A percentile compares a stretch with the other conserved stretches of the same genome.
Conservation (phyloP, 176 grass and related monocot species). For the Hsuehochloa calcarea region DNA sequence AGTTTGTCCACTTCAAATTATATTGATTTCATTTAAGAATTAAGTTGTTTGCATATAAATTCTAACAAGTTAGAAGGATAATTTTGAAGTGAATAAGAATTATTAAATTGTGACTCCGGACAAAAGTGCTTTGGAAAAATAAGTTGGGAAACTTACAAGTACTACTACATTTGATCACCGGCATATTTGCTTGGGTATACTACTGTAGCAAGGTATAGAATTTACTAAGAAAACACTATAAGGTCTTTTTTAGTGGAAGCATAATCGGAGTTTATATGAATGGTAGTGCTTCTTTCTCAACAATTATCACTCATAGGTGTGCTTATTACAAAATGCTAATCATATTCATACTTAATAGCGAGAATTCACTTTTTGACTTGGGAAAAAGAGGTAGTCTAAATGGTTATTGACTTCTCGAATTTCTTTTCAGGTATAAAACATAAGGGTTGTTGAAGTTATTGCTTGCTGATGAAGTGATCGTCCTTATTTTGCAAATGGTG, state of each 20-base stretch:
- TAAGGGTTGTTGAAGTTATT: too few relatives aligned
- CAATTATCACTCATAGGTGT: background rate
- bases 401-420: too few relatives aligned
- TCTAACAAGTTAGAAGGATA: background rate
- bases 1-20: background rate
- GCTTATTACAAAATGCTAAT: background rate
- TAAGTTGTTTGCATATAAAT: background rate
- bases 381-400: background rate
- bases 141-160: background rate
- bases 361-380: background rate
- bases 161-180: background rate
- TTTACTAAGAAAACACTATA: background rate
- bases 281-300: background rate
- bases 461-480: too few relatives aligned
- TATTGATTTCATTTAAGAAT: background rate
- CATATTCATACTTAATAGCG: background rate
- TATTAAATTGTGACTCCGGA: background rate
- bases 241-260: conserved; percentile 15
- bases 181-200: background rate
- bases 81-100: background rate
- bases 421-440: too few relatives aligned
- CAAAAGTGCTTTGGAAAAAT: background rate
- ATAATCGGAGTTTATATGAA: background rate
- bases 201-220: background rate
- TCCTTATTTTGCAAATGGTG: too few relatives aligned